Evolutionary conservation across 495 filamentous ascomycete genomes (phyloP).

Genomic region (Aspergillus avenaceus): DNA sequence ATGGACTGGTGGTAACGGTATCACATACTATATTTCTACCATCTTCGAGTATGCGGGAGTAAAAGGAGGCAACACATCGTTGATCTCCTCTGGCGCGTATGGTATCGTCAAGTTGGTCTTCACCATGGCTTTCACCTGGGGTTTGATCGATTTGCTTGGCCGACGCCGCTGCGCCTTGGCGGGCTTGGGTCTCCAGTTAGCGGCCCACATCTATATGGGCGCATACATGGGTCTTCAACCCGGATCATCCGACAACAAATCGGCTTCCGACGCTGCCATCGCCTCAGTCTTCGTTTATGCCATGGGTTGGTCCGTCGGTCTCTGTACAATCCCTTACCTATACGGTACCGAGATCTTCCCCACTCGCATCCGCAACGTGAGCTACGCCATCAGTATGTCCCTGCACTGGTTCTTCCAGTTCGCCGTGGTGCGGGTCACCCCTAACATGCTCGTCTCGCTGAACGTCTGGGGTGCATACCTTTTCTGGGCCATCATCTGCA

Average conservation of each 20-base stretch:
- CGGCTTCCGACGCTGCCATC: conserved; percentile 40
- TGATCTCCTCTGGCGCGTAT: conserved; percentile 42
- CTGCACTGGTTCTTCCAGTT: conserved; percentile 49
- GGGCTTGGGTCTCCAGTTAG: conserved; percentile 35
- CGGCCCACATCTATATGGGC: conserved; percentile 41
- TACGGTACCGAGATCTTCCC: conserved; percentile 48
- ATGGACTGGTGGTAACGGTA: conserved; percentile 46
- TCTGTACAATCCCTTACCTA: conserved; percentile 45
- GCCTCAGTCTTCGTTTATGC: conserved; percentile 46
- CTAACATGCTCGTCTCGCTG: conserved; percentile 41
- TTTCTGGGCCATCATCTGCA: conserved; percentile 42
- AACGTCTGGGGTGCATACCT: conserved; percentile 44
- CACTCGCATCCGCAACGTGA: conserved; percentile 40
- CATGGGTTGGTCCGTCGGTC: conserved; percentile 47
- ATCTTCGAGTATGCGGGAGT: conserved; percentile 43
- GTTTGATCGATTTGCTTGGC: conserved; percentile 40
- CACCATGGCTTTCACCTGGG: conserved; percentile 46
- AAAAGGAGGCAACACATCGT: conserved; percentile 20
- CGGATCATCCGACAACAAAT: conserved; percentile 25
- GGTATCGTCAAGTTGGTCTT: conserved; percentile 44
- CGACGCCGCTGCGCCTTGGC: conserved; percentile 35
- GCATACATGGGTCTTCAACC: conserved; percentile 40
- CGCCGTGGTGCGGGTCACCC: conserved; percentile 45
- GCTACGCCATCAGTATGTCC: conserved; percentile 41
- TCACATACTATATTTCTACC: conserved; percentile 42